Percentiles rank a stretch among this genome's conserved stretches.
These are phyloP conservation scores for Oryza punctata DNA, from an alignment of 176 grass and related monocot genomes.

Conservation along the genomic window DNA sequence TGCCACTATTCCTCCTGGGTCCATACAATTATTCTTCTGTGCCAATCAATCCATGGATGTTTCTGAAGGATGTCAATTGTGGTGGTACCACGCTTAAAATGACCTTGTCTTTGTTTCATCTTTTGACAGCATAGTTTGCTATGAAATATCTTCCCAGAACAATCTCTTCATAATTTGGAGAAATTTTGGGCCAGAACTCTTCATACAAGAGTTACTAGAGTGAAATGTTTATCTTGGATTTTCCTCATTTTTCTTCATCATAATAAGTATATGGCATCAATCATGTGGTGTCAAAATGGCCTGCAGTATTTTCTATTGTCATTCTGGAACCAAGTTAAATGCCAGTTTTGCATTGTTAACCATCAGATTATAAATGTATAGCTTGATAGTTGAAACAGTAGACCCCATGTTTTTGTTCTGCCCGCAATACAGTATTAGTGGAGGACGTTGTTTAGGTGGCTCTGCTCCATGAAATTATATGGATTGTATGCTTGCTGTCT, in stretches of 20 bases:
- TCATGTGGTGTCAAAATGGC: background rate
- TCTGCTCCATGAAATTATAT: conserved; percentile 47
- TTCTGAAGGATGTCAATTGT: conserved; percentile 1
- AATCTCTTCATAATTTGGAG: background rate
- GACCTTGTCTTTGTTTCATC: background rate
- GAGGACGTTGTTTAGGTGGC: conserved; percentile 44
- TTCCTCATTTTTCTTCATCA: background rate
- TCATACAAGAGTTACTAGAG: too few relatives aligned
- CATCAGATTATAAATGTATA: background rate
- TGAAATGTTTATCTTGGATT: too few relatives aligned
- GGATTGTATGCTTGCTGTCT: conserved; percentile 7
- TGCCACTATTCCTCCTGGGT: background rate
- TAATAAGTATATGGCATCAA: background rate
- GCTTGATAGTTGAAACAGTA: background rate
- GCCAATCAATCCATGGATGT: background rate
- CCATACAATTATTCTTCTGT: background rate
- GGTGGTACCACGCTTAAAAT: background rate
- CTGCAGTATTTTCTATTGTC: background rate
- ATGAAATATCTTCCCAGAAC: background rate
- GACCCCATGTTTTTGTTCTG: background rate
- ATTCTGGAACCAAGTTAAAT: background rate
- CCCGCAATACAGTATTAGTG: background rate
- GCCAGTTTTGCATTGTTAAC: background rate
- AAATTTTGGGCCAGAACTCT: background rate
- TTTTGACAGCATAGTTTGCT: background rate